Evolutionary conservation across 2,329 filamentous ascomycete species (phyloP).

Genomic region (Daldinia sp.): DNA sequence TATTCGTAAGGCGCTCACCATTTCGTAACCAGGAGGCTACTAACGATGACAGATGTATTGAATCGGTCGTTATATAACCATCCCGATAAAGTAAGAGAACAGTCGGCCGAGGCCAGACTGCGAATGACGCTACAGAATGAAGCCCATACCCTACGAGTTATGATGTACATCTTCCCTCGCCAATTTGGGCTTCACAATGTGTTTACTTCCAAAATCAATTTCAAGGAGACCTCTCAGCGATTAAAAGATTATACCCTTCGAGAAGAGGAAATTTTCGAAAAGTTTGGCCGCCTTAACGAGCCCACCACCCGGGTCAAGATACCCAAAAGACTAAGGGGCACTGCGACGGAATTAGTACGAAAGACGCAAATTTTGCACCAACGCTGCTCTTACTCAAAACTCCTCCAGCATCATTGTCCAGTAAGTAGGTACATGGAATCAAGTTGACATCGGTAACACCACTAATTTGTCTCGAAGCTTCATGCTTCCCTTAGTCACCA

Average conservation of each 20-base stretch:
- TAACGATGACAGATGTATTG: slow-evolving; percentile 71
- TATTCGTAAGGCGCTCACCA: slow-evolving; percentile 70
- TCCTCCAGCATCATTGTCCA: slow-evolving; percentile 85
- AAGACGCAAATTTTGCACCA: slow-evolving; percentile 75
- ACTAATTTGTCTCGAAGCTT: slow-evolving; percentile 29
- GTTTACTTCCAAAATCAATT: slow-evolving; percentile 77
- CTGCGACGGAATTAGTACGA: slow-evolving; percentile 64
- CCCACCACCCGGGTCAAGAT: slow-evolving; percentile 48
- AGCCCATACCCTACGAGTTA: slow-evolving; percentile 70
- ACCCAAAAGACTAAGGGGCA: slow-evolving; percentile 75
- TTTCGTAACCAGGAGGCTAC: background rate
- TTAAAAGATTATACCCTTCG: slow-evolving; percentile 87
- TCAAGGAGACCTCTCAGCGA: slow-evolving; percentile 71
- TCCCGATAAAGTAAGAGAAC: slow-evolving; percentile 13
- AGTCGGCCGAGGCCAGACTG: slow-evolving; percentile 2
- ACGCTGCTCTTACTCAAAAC: slow-evolving; percentile 79
- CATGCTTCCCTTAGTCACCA: slow-evolving; percentile 23
- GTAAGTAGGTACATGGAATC: slow-evolving; percentile 36
- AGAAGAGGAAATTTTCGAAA: slow-evolving; percentile 76
- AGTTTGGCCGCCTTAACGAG: slow-evolving; percentile 47
- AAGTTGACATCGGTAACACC: background rate
- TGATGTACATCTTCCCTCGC: slow-evolving; percentile 93
- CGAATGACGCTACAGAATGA: slow-evolving; percentile 48
- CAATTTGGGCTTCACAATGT: slow-evolving; percentile 93
- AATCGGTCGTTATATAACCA: slow-evolving; percentile 68